Evolutionary conservation across 495 filamentous ascomycete species (phyloP), one percentile per base, ranked within the genome.

Genomic region (Tuber borchii): DNA sequence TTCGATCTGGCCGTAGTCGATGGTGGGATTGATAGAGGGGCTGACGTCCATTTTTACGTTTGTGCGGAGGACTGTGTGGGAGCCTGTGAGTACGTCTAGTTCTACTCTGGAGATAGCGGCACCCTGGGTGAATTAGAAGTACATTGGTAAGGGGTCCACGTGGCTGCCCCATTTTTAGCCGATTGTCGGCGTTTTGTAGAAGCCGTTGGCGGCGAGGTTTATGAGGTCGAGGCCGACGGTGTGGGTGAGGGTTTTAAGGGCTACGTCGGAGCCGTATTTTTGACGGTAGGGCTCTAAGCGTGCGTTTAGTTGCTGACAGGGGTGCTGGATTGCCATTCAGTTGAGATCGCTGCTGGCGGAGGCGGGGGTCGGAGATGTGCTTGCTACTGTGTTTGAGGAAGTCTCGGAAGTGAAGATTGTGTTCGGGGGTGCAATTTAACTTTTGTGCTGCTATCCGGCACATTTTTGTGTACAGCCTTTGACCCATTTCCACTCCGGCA

Each of bases 351-450:
- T 84, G 37, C 85, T 84, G 3, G 85, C 85, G 7, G 85, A 86
- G 19, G 85, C 85, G 17, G 85, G 84, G 5, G 85, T 86, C 12
- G 84, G 84, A 0, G 85, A 84, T 17, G 84, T 82, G 69, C 85
- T 87, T 22, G 86, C 86, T 10, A 84, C 82, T 51, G 85, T 84
- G 73, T 86, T 86, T 1, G 85, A 84, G 20, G 86, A 84, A 0
- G 85, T 85, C 69, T 87, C 86, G 42, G 82, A 82, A 7, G 86
- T 87, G 79, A 86, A 89, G 6, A 90, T 51, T 37, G 34, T 37
- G 2, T 37, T 1, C 34, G 2, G 34, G 34, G 34, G n/a, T n/a
- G n/a, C n/a, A n/a, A n/a, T n/a, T n/a, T n/a, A n/a, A n/a, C n/a
- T n/a, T n/a, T n/a, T n/a, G n/a, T n/a, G n/a, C n/a, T n/a, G n/a